Conservation (phyloP, 805 yeast species). For the Candida vaughaniae region DNA sequence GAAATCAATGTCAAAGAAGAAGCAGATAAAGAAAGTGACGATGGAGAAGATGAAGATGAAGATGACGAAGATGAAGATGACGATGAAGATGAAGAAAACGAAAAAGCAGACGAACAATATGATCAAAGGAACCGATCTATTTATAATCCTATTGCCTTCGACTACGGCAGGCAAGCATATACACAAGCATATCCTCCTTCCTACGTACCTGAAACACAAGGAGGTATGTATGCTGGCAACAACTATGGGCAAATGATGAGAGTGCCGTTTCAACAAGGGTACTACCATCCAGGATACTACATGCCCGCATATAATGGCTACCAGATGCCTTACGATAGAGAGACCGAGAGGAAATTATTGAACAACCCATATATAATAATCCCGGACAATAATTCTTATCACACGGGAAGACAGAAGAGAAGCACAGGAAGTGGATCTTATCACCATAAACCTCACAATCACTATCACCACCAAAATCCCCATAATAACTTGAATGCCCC, state of each 20-base stretch:
- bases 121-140: conserved; percentile 5
- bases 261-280: no score
- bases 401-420: no score
- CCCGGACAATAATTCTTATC: conserved; percentile 22
- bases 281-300: conserved; percentile 1
- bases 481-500: no score
- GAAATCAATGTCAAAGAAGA: conserved; percentile 1
- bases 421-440: conserved; percentile 7
- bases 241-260: no score
- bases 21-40: not conserved
- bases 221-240: no score
- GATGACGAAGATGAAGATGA: conserved; percentile 5
- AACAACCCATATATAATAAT: conserved; percentile 30
- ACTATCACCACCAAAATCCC: no score
- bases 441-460: no score
- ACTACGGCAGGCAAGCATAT: no score
- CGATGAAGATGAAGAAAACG: not conserved
- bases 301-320: no score
- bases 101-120: conserved; percentile 1
- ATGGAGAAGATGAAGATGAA: conserved; percentile 5
- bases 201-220: no score
- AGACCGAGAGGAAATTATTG: conserved; percentile 24
- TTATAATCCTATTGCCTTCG: no score
- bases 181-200: no score
- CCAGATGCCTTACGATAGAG: conserved; percentile 21